A percentile compares a stretch with the other conserved stretches of the same genome.
phyloP scores from a whole-genome alignment of 106 monocot genomes.

The Dioscorea zingiberensis region DNA sequence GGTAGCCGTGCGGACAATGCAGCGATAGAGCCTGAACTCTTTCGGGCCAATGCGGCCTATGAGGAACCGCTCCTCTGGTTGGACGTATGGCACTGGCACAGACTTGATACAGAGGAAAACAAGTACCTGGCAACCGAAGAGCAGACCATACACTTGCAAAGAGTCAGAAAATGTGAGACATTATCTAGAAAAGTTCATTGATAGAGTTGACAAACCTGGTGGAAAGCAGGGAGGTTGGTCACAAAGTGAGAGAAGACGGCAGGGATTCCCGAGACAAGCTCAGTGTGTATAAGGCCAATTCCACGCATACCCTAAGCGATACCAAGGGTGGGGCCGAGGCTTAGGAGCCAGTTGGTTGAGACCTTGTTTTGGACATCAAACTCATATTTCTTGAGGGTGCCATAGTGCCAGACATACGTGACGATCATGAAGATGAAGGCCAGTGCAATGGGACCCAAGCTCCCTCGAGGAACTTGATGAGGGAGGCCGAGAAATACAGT shows the following conservation, averaged over 20 bases:
- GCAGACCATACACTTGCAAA: too few species aligned
- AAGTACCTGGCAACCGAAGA: slow-evolving; percentile 48
- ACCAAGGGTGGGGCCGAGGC: slow-evolving; percentile 77
- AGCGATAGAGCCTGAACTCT: slow-evolving; percentile 66
- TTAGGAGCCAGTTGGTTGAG: slow-evolving; percentile 90
- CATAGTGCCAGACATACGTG: slow-evolving; percentile 95
- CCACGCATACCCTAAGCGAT: slow-evolving; percentile 89
- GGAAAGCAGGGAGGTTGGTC: slow-evolving; percentile 94
- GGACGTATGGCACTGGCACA: slow-evolving; percentile 74
- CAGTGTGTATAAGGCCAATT: slow-evolving; percentile 91
- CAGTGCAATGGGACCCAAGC: slow-evolving; percentile 96
- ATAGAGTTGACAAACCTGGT: slow-evolving; percentile 44
- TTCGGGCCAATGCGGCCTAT: slow-evolving; percentile 87
- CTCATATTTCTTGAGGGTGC: slow-evolving; percentile 89
- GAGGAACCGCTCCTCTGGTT: slow-evolving; percentile 69
- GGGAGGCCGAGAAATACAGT: slow-evolving; percentile 87
- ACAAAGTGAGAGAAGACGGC: slow-evolving; percentile 96
- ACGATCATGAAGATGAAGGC: slow-evolving; percentile 66
- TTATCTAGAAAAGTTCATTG: not conserved
- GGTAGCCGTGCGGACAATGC: slow-evolving; percentile 97
- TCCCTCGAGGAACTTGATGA: slow-evolving; percentile 91
- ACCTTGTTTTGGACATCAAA: slow-evolving; percentile 96
- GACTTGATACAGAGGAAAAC: slow-evolving; percentile 93
- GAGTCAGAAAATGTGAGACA: not conserved
- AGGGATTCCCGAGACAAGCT: slow-evolving; percentile 89